These are phyloP conservation scores for Sequoia sempervirens DNA, from an alignment of 75 land plant genomes.

Conservation along the genomic window DNA sequence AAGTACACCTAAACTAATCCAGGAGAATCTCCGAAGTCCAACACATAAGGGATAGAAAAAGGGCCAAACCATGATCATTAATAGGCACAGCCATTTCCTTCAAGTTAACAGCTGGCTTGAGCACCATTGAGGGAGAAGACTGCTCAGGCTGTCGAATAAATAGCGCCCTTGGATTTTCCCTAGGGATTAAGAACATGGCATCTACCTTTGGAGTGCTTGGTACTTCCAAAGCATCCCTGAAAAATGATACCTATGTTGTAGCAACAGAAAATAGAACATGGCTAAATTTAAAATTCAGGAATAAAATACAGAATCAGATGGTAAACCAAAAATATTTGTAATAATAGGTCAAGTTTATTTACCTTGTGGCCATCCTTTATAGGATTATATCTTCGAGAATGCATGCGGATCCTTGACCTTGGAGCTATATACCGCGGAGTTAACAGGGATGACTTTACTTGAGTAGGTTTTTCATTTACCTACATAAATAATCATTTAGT, in stretches of 20 bases:
- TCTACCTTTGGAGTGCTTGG: slow-evolving; percentile 87
- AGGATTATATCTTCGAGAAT: slow-evolving; percentile 74
- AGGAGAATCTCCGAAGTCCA: background rate
- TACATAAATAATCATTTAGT: slow-evolving; percentile 9
- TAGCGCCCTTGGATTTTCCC: slow-evolving; percentile 89
- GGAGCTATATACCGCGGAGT: slow-evolving; percentile 74
- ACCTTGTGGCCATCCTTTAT: slow-evolving; percentile 76
- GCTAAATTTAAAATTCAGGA: background rate
- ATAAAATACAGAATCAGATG: background rate
- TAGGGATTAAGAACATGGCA: slow-evolving; percentile 83
- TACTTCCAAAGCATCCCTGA: slow-evolving; percentile 75
- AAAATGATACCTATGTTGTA: slow-evolving; percentile 69
- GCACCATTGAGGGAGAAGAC: slow-evolving; percentile 34
- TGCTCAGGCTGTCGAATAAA: slow-evolving; percentile 68
- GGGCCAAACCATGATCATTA: slow-evolving; percentile 34
- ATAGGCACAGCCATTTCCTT: slow-evolving; percentile 38
- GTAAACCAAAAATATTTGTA: background rate
- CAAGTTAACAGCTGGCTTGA: slow-evolving; percentile 24
- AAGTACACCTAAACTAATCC: too few relatives aligned
- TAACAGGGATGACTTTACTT: slow-evolving; percentile 55
- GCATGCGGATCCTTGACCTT: slow-evolving; percentile 69
- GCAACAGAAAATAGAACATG: background rate
- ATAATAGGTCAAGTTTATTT: background rate
- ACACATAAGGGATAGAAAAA: background rate
- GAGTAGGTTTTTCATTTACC: slow-evolving; percentile 78